Conservation (phyloP, 495 filamentous ascomycete species). For the Pseudevernia furfuracea region DNA sequence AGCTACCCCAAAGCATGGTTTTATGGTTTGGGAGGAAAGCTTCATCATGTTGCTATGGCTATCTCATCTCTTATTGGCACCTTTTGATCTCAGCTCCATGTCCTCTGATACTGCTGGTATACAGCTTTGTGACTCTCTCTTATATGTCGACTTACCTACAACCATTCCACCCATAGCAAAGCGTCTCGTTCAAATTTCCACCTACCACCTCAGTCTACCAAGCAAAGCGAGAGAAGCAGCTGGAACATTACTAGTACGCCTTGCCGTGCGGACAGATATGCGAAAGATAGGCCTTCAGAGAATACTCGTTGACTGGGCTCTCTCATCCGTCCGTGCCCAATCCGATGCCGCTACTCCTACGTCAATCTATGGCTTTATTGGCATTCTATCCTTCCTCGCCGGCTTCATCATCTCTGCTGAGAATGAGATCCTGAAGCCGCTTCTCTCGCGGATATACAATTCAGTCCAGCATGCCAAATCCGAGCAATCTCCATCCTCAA, state of each 20-base stretch:
- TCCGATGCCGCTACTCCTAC: conserved; percentile 32
- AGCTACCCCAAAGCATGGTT: conserved; percentile 19
- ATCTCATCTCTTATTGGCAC: conserved; percentile 83
- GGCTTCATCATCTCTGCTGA: conserved; percentile 56
- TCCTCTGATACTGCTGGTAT: conserved; percentile 50
- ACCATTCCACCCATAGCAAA: conserved; percentile 60
- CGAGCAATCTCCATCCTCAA: conserved; percentile 33
- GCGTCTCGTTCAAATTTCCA: conserved; percentile 61
- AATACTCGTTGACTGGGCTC: conserved; percentile 58
- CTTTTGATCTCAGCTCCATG: conserved; percentile 82
- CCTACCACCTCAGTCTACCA: conserved; percentile 60
- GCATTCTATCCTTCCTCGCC: conserved; percentile 69
- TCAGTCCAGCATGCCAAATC: conserved; percentile 42
- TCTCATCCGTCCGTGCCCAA: conserved; percentile 45
- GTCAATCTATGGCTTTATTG: conserved; percentile 56
- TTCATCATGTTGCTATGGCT: conserved; percentile 90
- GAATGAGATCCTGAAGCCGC: conserved; percentile 43
- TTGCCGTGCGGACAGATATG: conserved; percentile 85
- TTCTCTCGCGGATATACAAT: conserved; percentile 45
- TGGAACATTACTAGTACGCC: conserved; percentile 66
- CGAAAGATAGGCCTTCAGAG: conserved; percentile 62
- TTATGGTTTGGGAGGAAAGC: conserved; percentile 73
- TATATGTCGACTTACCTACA: conserved; percentile 26
- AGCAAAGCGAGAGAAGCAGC: conserved; percentile 87
- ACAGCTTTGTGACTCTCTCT: conserved; percentile 27